Evolutionary conservation across 2,329 filamentous ascomycete genomes (phyloP).

Genomic region (Mycocentrospora acerina): DNA sequence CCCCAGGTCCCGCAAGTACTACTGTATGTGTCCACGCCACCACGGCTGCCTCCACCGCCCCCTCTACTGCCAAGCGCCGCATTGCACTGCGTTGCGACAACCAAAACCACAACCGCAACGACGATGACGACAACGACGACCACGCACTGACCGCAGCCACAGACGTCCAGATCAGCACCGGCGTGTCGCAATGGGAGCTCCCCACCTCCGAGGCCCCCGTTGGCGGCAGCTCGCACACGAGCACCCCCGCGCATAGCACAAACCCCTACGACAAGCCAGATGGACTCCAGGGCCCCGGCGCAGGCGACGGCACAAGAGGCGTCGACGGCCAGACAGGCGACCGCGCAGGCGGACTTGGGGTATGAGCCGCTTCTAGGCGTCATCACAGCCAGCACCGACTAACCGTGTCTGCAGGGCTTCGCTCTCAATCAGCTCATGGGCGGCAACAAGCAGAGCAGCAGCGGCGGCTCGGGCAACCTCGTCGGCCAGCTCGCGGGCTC

Average conservation of each 20-base stretch:
- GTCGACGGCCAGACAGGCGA: constrained; percentile 58
- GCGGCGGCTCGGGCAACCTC: constrained; percentile 39
- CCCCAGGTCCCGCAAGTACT: constrained; percentile 42
- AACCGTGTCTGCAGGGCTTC: constrained; percentile 52
- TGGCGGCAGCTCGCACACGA: constrained; percentile 57
- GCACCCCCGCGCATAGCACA: constrained; percentile 48
- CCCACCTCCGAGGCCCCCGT: constrained; percentile 66
- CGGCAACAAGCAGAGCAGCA: constrained; percentile 33
- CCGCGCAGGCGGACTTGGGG: constrained; percentile 59
- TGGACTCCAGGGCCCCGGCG: constrained; percentile 32
- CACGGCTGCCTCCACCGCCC: no score
- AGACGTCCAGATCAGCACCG: constrained; percentile 69
- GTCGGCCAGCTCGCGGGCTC: constrained; percentile 59
- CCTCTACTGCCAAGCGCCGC: no score
- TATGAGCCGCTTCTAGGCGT: constrained; percentile 45
- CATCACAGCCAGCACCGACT: constrained; percentile 19
- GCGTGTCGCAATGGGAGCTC: constrained; percentile 72
- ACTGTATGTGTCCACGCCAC: no score
- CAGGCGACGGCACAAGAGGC: constrained; percentile 51
- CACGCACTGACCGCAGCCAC: not conserved
- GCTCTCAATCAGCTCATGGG: constrained; percentile 60
- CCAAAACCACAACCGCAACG: no score
- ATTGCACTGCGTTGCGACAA: no score
- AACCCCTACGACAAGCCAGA: constrained; percentile 63
- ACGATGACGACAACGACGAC: no score